Base-by-base conservation (phyloP, 140 eudicot species). In the Flaveria floridana region DNA sequence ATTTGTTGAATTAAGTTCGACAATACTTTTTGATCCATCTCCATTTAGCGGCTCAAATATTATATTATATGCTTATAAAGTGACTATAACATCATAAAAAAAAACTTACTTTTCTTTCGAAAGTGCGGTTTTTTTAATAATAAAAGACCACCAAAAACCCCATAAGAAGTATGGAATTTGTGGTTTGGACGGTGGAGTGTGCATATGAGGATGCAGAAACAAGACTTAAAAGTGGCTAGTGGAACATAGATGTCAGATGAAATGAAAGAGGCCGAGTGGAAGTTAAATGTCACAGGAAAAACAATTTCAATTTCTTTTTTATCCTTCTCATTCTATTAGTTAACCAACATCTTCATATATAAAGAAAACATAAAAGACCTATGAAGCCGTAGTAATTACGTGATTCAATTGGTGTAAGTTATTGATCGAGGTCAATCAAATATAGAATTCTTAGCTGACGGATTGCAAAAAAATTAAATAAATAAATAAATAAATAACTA, bases 121-220 rank as follows among this genome's bases (percentile, higher is more conserved):
- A 68, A 57, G 84, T 72, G 62, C 68, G 77, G 61, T 39, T 7
- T 26, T 66, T 75, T n/a, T 30, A 69, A 73, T 70, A 80, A 47
- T 46, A 67, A 68, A 83, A 84, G 65, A 72, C 86, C 88, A 76
- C 95, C 88, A 85, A 81, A 69, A 75, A 83, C 58, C 80, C 90
- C 84, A 79, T 76, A 70, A 67, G 75, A 73, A 79, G 85, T 78
- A 81, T 88, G 84, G 82, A 62, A 76, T 74, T 83, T 85, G 79
- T 86, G 88, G 90, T 79, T 67, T 66, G 77, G 86, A 39, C 61
- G 82, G 84, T 80, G 70, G 76, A 62, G 82, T 46, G 77, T 84
- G 84, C 78, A 59, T 76, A 61, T 67, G 82, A 72, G 75, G 75
- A 80, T 69, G 69, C 71, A 84, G 52, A 68, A 72, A 30, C 84